Base-by-base conservation (phyloP, 2,329 filamentous ascomycete genomes). In the Didymella exigua region DNA sequence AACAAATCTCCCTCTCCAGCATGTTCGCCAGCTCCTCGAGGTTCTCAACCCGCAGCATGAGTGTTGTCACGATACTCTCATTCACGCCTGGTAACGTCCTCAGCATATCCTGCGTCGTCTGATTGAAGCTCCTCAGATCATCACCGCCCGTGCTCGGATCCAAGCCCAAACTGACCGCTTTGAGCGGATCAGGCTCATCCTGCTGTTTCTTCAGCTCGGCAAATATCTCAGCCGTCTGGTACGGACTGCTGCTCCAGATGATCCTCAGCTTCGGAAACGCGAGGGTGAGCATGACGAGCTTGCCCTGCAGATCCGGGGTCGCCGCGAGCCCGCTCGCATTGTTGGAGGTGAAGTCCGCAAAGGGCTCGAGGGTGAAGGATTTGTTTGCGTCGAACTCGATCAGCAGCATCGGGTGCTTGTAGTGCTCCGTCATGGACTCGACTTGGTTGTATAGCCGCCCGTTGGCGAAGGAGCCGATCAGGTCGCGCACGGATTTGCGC, bases 311-410 rank as follows among this genome's bases (percentile, higher is more conserved):
- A 70, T 97, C 95, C 30, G 88, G 88, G 0, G 86, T 83, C 0
- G 58, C 56, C 2, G 70, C 54, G 78, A 82, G 76, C 42, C 81
- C 80, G 0, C 88, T 83, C 9, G 87, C 74, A 49, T 82, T 85
- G 21, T 24, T 24, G 1, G 59, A 61, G 11, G 59, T 64, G 38
- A 81, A 72, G 56, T 82, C 80, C 1, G 79, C 76, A 56, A 82
- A 82, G 0, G 80, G 80, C 48, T 82, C 95, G 14, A 99, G 86
- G 0, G 93, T 98, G 75, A 99, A 99, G 4, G 91, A 93, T 75
- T 96, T 97, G 78, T 96, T 93, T 72, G 96, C 90, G 73, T 97
- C 93, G 74, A 99, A 99, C 75, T 99, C 95, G 69, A 99, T 98
- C 38, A 99, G 85, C 6, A 99, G 86, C 85, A 98, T 90, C 0